Conservation (phyloP, 1,139 yeast species). For the Suhomyces atakaporum region DNA sequence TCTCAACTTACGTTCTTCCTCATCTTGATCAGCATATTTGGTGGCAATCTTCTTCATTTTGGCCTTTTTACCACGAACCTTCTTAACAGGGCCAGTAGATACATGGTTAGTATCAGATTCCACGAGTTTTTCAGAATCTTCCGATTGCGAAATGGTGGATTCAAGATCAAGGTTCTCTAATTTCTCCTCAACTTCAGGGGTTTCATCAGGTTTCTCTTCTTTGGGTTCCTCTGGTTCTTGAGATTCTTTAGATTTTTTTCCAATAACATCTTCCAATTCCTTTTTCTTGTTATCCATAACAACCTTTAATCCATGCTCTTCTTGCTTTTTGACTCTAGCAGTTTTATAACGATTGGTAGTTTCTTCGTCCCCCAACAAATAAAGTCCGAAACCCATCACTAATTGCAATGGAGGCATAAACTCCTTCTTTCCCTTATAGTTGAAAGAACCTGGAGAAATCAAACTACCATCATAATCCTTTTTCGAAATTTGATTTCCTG, state of each 20-base stretch:
- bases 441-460: conserved; percentile 64
- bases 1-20: conserved; percentile 72
- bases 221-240: conserved; percentile 18
- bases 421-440: conserved; percentile 56
- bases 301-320: conserved; percentile 48
- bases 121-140: conserved; percentile 7
- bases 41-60: conserved; percentile 79
- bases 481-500: conserved; percentile 66
- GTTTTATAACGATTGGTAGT: conserved; percentile 45
- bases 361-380: conserved; percentile 69
- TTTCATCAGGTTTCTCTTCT: conserved; percentile 6
- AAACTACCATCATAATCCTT: conserved; percentile 65
- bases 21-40: conserved; percentile 90
- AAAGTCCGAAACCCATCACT: conserved; percentile 86
- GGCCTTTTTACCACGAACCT: conserved; percentile 79
- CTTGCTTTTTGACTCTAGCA: conserved; percentile 39
- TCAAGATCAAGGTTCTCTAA: conserved; percentile 1
- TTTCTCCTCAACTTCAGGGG: conserved; percentile 3
- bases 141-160: neutral
- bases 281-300: conserved; percentile 38
- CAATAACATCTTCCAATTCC: conserved; percentile 22
- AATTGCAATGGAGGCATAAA: conserved; percentile 79
- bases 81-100: conserved; percentile 15
- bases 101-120: conserved; percentile 16
- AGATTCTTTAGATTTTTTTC: conserved; percentile 13